Evolutionary conservation across 768 basidiomycete species (phyloP).

Genomic region (Suillus fuscotomentosus): DNA sequence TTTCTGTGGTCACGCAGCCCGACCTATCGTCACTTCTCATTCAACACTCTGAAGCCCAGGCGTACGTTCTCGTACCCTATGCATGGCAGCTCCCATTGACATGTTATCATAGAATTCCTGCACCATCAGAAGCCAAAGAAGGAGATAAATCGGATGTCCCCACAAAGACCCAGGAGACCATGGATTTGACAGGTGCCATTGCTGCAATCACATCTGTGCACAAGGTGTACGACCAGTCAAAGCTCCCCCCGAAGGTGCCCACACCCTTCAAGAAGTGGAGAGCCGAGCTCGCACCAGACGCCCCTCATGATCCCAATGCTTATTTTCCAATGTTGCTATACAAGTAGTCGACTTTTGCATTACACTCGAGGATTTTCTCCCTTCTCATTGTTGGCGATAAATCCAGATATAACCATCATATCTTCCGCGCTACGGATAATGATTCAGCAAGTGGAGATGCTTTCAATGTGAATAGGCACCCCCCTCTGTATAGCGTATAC

Average conservation of each 20-base stretch:
- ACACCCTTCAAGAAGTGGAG: conserved; percentile 70
- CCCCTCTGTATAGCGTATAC: neutral
- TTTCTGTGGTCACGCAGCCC: conserved; percentile 83
- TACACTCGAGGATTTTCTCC: conserved; percentile 3
- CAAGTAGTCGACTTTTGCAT: conserved; percentile 32
- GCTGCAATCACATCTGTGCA: conserved; percentile 54
- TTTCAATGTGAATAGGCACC: neutral
- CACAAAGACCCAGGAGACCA: conserved; percentile 38
- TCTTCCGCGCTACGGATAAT: conserved; percentile 26
- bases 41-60: conserved; percentile 64
- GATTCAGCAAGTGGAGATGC: neutral
- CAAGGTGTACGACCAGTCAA: conserved; percentile 59
- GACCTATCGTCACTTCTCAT: conserved; percentile 81
- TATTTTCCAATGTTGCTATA: conserved; percentile 85
- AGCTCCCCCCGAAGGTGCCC: conserved; percentile 75
- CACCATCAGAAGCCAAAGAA: conserved; percentile 42
- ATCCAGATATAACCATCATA: conserved; percentile 32
- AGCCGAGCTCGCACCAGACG: conserved; percentile 65
- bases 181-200: conserved; percentile 77
- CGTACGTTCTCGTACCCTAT: conserved; percentile 46
- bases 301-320: conserved; percentile 78
- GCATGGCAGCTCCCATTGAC: conserved; percentile 7
- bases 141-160: conserved; percentile 45
- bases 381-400: neutral
- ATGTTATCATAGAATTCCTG: conserved; percentile 43